These are phyloP conservation scores for Fraxinus quadrangulata DNA, from an alignment of 257 asterid genomes.

Conservation along the genomic window DNA sequence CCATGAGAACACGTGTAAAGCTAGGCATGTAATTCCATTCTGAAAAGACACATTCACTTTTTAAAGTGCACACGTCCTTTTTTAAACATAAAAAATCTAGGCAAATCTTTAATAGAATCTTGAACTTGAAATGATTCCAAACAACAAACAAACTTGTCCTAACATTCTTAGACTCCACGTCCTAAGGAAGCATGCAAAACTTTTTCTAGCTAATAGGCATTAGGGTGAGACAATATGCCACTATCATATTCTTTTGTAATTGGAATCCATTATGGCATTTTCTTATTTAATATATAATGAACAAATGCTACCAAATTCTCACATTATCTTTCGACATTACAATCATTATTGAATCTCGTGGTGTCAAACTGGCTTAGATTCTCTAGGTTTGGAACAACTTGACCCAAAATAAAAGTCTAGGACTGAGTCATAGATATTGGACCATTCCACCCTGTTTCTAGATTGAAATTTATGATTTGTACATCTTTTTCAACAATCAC, in stretches of 20 bases:
- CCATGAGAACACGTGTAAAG: neutral
- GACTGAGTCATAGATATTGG: no score
- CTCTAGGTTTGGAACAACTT: no score
- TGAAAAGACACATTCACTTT: neutral
- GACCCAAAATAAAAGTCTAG: no score
- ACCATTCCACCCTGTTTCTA: no score
- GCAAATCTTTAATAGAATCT: neutral
- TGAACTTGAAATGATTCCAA: neutral
- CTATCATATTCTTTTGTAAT: neutral
- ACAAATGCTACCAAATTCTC: no score
- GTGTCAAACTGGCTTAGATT: no score
- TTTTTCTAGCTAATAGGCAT: neutral
- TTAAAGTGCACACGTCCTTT: neutral
- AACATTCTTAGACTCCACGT: neutral
- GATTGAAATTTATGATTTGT: no score
- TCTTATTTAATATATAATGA: no score
- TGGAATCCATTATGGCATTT: no score
- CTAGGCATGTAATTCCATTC: neutral
- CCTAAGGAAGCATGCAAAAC: neutral
- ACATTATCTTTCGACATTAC: no score
- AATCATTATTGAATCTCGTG: no score
- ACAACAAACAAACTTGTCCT: neutral
- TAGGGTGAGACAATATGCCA: neutral
- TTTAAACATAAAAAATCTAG: neutral
- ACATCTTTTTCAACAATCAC: no score